Percentiles rank a stretch among this genome's conserved stretches.
Conservation (phyloP, 768 basidiomycete species). For the Termitomyces eurrhizus region DNA sequence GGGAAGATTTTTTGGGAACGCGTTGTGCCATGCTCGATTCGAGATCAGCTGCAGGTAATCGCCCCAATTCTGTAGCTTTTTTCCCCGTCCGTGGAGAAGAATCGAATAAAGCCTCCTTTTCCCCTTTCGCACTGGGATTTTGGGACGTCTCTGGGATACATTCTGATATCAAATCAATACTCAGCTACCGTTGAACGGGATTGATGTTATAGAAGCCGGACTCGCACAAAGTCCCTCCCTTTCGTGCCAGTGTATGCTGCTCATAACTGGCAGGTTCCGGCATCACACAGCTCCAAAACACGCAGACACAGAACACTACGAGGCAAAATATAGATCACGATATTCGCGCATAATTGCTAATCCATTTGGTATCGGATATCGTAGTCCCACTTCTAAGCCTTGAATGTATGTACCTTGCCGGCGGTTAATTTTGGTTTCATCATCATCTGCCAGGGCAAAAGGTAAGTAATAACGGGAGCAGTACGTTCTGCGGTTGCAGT, state of each 20-base stretch:
- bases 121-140: background rate
- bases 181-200: background rate
- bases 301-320: background rate
- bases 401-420: background rate
- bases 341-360: background rate
- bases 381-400: background rate
- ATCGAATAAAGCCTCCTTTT: background rate
- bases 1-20: slow-evolving; percentile 7
- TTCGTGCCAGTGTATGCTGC: background rate
- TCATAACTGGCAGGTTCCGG: background rate
- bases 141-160: background rate
- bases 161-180: background rate
- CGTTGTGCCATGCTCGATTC: background rate
- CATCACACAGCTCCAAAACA: background rate
- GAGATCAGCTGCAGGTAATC: slow-evolving; percentile 1
- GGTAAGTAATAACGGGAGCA: background rate
- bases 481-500: background rate
- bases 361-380: background rate
- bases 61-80: slow-evolving; percentile 6
- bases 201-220: background rate
- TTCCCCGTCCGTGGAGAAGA: slow-evolving; percentile 1
- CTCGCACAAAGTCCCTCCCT: background rate
- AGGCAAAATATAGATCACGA: background rate
- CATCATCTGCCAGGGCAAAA: background rate
- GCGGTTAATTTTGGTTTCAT: background rate